These are phyloP conservation scores for Theobroma cacao DNA, from an alignment of 345 rosid species.

Conservation along the genomic window DNA sequence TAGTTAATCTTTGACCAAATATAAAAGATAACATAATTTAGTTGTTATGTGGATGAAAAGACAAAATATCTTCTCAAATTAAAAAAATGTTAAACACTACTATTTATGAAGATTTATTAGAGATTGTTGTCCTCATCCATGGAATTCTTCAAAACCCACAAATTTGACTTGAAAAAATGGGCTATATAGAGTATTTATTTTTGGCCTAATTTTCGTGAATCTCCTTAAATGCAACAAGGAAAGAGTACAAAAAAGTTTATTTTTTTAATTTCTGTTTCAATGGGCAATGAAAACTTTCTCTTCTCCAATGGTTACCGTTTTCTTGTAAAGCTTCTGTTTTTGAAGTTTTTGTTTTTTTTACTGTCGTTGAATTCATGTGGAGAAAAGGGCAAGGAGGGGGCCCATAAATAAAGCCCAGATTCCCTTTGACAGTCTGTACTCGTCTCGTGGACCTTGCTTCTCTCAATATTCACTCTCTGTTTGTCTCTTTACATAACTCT, in stretches of 20 bases:
- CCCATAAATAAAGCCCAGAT: conserved; percentile 11
- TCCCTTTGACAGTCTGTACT: conserved; percentile 18
- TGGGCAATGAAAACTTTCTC: not conserved
- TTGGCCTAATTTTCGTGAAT: too few species aligned
- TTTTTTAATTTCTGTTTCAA: not conserved
- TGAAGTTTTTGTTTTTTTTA: not conserved
- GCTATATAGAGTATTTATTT: too few species aligned
- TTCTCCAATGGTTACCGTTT: not conserved
- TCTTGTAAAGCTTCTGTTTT: not conserved
- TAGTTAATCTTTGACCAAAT: too few species aligned
- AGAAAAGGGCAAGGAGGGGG: not conserved
- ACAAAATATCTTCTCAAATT: too few species aligned
- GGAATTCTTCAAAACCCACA: too few species aligned
- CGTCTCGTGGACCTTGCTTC: conserved; percentile 5
- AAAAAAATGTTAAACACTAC: too few species aligned
- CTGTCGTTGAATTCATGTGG: not conserved
- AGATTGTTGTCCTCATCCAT: too few species aligned
- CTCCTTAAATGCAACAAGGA: too few species aligned
- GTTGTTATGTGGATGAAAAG: too few species aligned
- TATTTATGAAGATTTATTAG: too few species aligned
- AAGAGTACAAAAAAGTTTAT: not conserved
- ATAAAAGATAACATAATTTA: too few species aligned
- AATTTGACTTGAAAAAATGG: too few species aligned
- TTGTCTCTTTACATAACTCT: conserved; percentile 14
- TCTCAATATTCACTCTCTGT: conserved; percentile 10